Base-by-base conservation (phyloP, 257 asterid species). In the Solanum sejunctum region DNA sequence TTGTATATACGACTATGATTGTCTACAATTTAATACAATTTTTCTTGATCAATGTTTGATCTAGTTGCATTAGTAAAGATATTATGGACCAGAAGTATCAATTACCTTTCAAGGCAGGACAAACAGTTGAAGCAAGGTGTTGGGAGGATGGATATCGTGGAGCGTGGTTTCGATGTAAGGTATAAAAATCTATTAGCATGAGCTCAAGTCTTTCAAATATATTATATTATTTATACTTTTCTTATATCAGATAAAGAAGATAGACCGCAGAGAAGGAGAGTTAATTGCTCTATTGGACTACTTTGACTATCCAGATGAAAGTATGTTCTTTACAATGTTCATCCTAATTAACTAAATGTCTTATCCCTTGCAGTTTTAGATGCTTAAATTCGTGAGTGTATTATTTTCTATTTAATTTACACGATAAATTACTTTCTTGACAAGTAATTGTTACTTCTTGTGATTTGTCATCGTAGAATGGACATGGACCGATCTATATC, bases 301-400 rank as follows among this genome's bases (percentile, higher is more conserved):
- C 84, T 82, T 80, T 26, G 96, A 92, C 87, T 95, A 83, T 86
- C 92, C 93, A 10, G 98, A 92, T 58, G 95, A 92, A 80, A 78
- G 98, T 93, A 89, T 91, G 93, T 86, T 81, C 45, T 23, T 21
- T 21, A 17, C 7, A n/a, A n/a, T 39, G 16, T 32, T 64, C 39
- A 3, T 28, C 52, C 55, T 54, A 84, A 73, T 36, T 4, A 54
- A 52, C 21, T 16, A 52, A 55, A 43, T 4, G 45, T 54, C n/a
- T 75, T 55, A 7, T 2, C 51, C 32, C 54, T 61, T 20, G n/a
- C 26, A 21, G 64, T 64, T 18, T 67, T 10, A 6, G 0, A 67
- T 51, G 8, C 49, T 28, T 80, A 51, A 52, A 55, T 51, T 80
- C 20, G 20, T 36, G 84, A 17, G 55, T 54, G 49, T 39, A 36